These are phyloP conservation scores for Alternaria sp. DNA, from an alignment of 2,329 filamentous ascomycete genomes.

Conservation along the genomic window DNA sequence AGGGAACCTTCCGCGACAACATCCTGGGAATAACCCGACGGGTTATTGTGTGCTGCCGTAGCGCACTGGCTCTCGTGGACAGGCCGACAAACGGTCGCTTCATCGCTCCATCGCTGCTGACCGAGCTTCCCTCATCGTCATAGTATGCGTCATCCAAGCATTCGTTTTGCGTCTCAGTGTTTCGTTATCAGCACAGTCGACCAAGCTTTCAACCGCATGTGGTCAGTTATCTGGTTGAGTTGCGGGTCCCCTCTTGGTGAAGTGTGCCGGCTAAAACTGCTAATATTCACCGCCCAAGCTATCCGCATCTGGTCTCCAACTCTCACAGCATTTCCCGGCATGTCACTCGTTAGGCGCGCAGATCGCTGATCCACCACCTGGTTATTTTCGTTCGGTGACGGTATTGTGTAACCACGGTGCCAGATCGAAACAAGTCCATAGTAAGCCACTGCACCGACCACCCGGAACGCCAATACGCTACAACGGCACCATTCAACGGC, in stretches of 20 bases:
- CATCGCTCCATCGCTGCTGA: constrained; percentile 6
- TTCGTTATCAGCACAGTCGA: neutral
- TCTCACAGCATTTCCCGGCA: neutral
- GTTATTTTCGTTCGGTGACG: neutral
- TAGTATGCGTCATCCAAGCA: constrained; percentile 3
- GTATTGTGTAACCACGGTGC: constrained; percentile 6
- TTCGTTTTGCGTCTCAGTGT: constrained; percentile 7
- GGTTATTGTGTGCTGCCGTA: constrained; percentile 6
- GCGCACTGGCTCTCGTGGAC: constrained; percentile 6
- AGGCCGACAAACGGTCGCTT: constrained; percentile 18
- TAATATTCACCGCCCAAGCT: constrained; percentile 1
- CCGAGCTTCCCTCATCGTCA: constrained; percentile 1
- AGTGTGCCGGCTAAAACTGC: constrained; percentile 3
- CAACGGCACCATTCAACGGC: constrained; percentile 4
- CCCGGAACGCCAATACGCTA: neutral
- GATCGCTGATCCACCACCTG: neutral
- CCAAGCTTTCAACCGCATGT: neutral
- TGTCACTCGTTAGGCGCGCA: constrained; percentile 4
- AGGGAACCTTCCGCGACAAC: neutral
- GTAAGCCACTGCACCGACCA: neutral
- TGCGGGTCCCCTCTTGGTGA: constrained; percentile 9
- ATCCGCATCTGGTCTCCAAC: neutral
- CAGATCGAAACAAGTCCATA: neutral
- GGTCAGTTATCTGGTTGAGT: neutral
- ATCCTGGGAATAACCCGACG: constrained; percentile 12